Conservation (phyloP, 257 asterid species). For the Solanum chaucha region DNA sequence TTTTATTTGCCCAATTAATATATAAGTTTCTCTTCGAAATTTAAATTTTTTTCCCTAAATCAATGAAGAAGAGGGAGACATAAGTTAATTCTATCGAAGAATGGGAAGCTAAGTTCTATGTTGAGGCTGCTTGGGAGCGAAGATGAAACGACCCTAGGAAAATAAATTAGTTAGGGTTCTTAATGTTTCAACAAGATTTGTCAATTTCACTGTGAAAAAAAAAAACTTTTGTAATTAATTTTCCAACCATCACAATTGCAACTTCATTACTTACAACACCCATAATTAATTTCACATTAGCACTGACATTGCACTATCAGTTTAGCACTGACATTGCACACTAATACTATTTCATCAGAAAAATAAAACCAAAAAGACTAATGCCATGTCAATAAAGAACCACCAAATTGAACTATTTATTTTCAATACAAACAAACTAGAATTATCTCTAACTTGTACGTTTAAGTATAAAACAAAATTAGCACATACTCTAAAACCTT, state of each 20-base stretch:
- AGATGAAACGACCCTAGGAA: no score
- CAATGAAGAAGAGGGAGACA: not conserved
- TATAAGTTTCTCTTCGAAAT: not conserved
- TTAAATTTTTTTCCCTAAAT: not conserved
- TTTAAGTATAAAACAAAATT: not conserved
- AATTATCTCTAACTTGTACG: not conserved
- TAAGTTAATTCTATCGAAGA: not conserved
- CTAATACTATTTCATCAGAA: not conserved
- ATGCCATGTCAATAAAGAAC: not conserved
- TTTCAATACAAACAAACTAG: not conserved
- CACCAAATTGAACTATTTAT: not conserved
- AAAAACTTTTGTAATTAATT: not conserved
- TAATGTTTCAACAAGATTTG: not conserved
- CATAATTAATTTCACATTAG: not conserved
- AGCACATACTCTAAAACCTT: not conserved
- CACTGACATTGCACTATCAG: not conserved
- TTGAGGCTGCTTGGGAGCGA: not conserved
- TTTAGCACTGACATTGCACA: not conserved
- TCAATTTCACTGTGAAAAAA: not conserved
- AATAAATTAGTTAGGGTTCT: not conserved
- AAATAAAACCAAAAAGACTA: no score
- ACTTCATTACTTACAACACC: not conserved
- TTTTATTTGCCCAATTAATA: no score
- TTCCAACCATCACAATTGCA: not conserved
- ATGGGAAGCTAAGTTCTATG: not conserved